phyloP scores from a whole-genome alignment of 495 filamentous ascomycete species.

The Penicillium ochrochloron region DNA sequence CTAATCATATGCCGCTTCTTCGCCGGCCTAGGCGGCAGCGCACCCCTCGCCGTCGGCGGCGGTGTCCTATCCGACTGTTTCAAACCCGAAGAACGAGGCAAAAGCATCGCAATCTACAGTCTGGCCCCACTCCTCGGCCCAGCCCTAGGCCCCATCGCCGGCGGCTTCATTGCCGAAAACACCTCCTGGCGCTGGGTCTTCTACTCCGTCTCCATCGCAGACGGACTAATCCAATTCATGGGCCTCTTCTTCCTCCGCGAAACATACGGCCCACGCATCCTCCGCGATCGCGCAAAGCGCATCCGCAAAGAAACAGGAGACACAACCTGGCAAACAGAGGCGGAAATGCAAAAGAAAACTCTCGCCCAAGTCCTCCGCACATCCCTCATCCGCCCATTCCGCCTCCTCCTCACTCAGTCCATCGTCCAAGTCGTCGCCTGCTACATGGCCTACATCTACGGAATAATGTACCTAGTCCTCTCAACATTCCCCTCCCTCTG shows the following conservation, averaged over 20 bases:
- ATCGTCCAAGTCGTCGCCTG: constrained; percentile 63
- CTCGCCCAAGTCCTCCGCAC: constrained; percentile 46
- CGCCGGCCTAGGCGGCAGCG: constrained; percentile 61
- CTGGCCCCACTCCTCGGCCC: constrained; percentile 70
- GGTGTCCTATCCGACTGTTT: constrained; percentile 69
- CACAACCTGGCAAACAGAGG: constrained; percentile 63
- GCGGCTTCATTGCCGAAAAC: constrained; percentile 69
- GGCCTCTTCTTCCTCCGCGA: constrained; percentile 73
- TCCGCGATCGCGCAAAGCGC: constrained; percentile 57
- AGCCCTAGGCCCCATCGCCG: constrained; percentile 65
- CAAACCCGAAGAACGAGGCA: constrained; percentile 65
- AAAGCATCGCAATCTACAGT: constrained; percentile 66
- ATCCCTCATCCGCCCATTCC: constrained; percentile 59
- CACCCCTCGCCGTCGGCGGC: constrained; percentile 59
- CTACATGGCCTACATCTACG: constrained; percentile 73
- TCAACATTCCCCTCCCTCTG: constrained; percentile 71
- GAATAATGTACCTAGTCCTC: constrained; percentile 73
- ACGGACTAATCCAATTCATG: constrained; percentile 62
- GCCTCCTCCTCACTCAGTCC: constrained; percentile 61
- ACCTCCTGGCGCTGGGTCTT: constrained; percentile 76
- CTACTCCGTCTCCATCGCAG: constrained; percentile 64
- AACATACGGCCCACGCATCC: constrained; percentile 69
- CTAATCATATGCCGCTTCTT: constrained; percentile 63
- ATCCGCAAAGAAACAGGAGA: constrained; percentile 71
- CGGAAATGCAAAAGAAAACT: constrained; percentile 55